Percentiles rank a stretch among this genome's conserved stretches.
These are phyloP conservation scores for Pythium sukuiense DNA, from an alignment of 352 stramenopile genomes.

Conservation along the genomic window DNA sequence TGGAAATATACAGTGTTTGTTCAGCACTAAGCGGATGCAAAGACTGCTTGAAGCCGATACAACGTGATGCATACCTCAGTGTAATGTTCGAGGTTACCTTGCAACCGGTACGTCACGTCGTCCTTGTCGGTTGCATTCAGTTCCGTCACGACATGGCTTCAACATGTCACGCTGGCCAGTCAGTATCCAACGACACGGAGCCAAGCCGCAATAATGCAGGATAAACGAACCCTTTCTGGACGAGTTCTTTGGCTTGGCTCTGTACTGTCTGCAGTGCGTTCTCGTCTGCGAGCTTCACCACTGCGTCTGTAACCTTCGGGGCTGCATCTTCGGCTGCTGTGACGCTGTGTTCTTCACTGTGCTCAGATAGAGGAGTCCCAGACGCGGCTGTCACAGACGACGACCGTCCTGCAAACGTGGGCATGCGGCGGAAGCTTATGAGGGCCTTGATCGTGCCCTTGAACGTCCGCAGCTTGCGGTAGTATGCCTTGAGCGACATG, in stretches of 20 bases:
- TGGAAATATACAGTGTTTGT: too few species aligned
- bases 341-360: neutral
- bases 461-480: constrained; percentile 66
- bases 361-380: neutral
- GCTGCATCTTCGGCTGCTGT: neutral
- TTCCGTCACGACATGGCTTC: constrained; percentile 63
- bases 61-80: constrained; percentile 41
- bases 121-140: constrained; percentile 22
- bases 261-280: constrained; percentile 40
- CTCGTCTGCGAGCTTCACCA: constrained; percentile 44
- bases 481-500: constrained; percentile 66
- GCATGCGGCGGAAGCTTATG: constrained; percentile 51
- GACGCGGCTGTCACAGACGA: neutral
- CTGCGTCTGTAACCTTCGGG: constrained; percentile 21
- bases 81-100: constrained; percentile 77
- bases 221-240: constrained; percentile 47
- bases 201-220: neutral
- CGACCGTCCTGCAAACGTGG: constrained; percentile 9
- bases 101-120: constrained; percentile 57
- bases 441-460: constrained; percentile 67
- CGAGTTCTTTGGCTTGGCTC: constrained; percentile 62
- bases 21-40: too few species aligned
- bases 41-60: too few species aligned
- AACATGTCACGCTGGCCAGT: neutral
- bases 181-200: neutral